Base-by-base conservation (phyloP, 345 rosid genomes). In the Capsella bursapastoris region DNA sequence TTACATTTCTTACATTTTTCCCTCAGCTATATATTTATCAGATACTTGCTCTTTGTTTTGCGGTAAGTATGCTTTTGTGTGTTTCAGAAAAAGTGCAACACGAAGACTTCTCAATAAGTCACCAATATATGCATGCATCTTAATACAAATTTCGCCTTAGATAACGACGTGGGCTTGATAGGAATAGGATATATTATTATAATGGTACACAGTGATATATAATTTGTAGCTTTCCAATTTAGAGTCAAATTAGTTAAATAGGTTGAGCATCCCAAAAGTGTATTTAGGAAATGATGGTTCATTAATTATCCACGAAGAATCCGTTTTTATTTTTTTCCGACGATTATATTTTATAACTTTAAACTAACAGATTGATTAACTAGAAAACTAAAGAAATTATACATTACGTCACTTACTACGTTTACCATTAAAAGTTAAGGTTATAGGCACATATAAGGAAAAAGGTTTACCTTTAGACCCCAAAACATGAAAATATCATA, bases 351-450 rank as follows among this genome's bases (percentile, higher is more conserved):
- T 47, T 45, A 45, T 6, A 15, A 45, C 16, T 47, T 0, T 15
- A 15, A 47, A 47, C 51, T 47, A 15, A 47, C 1, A n/a, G 34
- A 4, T 32, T 32, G 34, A 32, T 4, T 32, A 4, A 32, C 34
- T 38, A 2, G 10, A 37, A 37, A 37, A 8, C 11, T 37, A 8
- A 8, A 37, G 25, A 9, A 22, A 22, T 3, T 5, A 22, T 22
- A 51, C 56, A 22, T 50, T 53, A 14, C 40, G 40, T 56, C 60
- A 56, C 40, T 55, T 55, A 29, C 59, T 55, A 29, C 37, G 37
- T 55, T 55, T 37, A 3, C 38, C 22, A 14, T 14, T 14, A 29
- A 29, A 3, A 56, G 7, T 22, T 22, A 22, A 1, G 0, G 25
- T 22, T 6, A 44, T 28, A 43, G 25, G 57, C 57, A 37, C 2